phyloP scores from a whole-genome alignment of 2,329 filamentous ascomycete genomes.

The Clonostachys rhizophaga region DNA sequence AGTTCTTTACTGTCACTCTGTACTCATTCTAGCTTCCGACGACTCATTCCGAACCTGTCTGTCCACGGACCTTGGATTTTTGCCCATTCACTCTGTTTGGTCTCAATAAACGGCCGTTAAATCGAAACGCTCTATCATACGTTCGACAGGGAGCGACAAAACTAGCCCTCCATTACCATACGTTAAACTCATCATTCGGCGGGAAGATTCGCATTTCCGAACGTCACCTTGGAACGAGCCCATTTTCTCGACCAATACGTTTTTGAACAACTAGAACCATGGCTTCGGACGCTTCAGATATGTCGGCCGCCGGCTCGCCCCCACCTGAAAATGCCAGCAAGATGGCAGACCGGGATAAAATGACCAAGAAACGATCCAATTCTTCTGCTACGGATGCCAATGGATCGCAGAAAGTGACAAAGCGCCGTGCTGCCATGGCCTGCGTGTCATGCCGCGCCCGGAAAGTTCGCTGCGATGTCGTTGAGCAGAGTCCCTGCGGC shows the following conservation, averaged over 20 bases:
- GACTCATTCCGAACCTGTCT: too few relatives aligned
- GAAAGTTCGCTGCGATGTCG: constrained; percentile 92
- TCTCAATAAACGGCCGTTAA: too few relatives aligned
- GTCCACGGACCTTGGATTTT: too few relatives aligned
- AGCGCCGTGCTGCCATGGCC: constrained; percentile 84
- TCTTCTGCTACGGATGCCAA: constrained; percentile 15
- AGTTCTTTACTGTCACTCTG: not conserved
- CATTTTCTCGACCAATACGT: too few relatives aligned
- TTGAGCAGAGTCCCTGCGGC: constrained; percentile 81
- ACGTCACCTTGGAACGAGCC: too few relatives aligned
- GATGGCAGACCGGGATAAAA: too few relatives aligned
- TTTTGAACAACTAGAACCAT: not conserved
- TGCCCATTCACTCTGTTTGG: too few relatives aligned
- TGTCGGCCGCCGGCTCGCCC: constrained; percentile 12
- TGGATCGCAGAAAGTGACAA: constrained; percentile 47
- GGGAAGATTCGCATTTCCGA: not conserved
- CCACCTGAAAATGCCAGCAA: constrained; percentile 6
- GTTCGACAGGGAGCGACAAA: too few relatives aligned
- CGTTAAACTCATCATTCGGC: not conserved
- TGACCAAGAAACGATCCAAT: constrained; percentile 23
- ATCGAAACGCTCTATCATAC: too few relatives aligned
- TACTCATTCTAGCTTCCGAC: too few relatives aligned
- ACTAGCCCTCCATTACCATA: too few relatives aligned
- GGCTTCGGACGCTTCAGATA: constrained; percentile 4
- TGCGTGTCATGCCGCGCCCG: constrained; percentile 84